Base-by-base conservation (phyloP, 768 basidiomycete species). In the Albatrellus ellisii region DNA sequence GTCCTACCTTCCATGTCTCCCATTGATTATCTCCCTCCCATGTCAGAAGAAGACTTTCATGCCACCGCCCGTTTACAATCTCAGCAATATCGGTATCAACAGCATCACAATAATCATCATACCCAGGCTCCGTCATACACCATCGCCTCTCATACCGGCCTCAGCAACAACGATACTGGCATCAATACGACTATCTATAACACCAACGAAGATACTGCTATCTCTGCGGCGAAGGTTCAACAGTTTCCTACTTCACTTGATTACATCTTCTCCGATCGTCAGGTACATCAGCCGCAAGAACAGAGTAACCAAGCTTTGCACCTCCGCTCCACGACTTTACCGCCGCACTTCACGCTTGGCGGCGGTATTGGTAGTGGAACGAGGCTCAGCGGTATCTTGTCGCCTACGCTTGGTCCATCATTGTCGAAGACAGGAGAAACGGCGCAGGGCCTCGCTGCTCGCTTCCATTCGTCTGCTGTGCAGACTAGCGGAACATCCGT, bases 1-100 rank as follows among this genome's bases (percentile, higher is more conserved):
- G 24, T 20, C 21, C 31, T 14, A n/a, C 35, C n/a, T 17, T 41
- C 36, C 6, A 36, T 20, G 31, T 45, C 43, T 1, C 27, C 34
- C 35, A 11, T 44, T 11, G 39, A 44, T 12, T 36, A 28, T 29
- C 9, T 45, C 7, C 34, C 40, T 4, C 14, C 40, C 31, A 58
- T 64, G 36, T 62, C 61, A 1, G 64, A 65, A 43, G 57, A 62
- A 26, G 60, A 62, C 15, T 61, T 65, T 44, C 61, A 62, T 39
- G 49, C 58, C 2, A 45, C 48, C 11, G 53, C 47, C 11, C 28
- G 22, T 10, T n/a, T 14, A 18, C 20, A 12, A 21, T 22, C n/a
- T 4, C 27, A 25, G 27, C 29, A 29, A 18, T 10, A 14, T 27
- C 29, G 33, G 20, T 41, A 17, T 21, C 15, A 21, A 7, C 40